phyloP scores from a whole-genome alignment of 176 grass and related monocot species.

The Cenchrus fungigraminus region DNA sequence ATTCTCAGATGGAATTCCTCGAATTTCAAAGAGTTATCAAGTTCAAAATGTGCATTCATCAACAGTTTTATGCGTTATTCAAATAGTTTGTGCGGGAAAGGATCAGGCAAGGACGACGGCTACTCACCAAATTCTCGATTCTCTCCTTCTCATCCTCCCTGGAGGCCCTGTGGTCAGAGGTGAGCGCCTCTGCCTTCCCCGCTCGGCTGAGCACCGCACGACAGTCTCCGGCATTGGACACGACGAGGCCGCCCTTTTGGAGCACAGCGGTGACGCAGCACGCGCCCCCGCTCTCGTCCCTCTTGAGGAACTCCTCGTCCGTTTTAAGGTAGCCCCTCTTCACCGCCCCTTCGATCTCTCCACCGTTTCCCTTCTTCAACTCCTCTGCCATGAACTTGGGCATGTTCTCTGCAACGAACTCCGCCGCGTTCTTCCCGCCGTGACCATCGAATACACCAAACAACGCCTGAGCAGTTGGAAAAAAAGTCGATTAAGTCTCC shows the following conservation, averaged over 20 bases:
- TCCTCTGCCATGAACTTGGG: conserved; percentile 65
- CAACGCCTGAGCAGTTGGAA: conserved; percentile 59
- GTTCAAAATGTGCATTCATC: background rate
- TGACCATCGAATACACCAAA: conserved; percentile 98
- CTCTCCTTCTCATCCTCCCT: conserved; percentile 82
- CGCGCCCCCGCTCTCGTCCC: conserved; percentile 67
- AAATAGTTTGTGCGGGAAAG: conserved; percentile 17
- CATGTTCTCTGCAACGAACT: conserved; percentile 87
- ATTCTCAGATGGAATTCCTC: background rate
- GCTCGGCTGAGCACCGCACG: conserved; percentile 78
- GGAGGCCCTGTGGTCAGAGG: conserved; percentile 74
- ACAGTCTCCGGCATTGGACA: conserved; percentile 94
- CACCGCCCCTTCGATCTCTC: conserved; percentile 61
- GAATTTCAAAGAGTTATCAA: background rate
- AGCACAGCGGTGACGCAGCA: conserved; percentile 92
- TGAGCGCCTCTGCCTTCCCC: conserved; percentile 81
- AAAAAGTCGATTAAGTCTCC: background rate
- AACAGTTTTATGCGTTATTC: background rate
- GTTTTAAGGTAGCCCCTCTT: conserved; percentile 72
- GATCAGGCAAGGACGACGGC: background rate
- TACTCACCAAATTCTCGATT: conserved; percentile 82
- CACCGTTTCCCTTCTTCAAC: conserved; percentile 36
- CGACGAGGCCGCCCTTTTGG: conserved; percentile 58
- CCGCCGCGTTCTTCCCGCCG: conserved; percentile 79
- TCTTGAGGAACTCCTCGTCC: conserved; percentile 77